phyloP scores from a whole-genome alignment of 495 filamentous ascomycete species.

The Podospora sp. region DNA sequence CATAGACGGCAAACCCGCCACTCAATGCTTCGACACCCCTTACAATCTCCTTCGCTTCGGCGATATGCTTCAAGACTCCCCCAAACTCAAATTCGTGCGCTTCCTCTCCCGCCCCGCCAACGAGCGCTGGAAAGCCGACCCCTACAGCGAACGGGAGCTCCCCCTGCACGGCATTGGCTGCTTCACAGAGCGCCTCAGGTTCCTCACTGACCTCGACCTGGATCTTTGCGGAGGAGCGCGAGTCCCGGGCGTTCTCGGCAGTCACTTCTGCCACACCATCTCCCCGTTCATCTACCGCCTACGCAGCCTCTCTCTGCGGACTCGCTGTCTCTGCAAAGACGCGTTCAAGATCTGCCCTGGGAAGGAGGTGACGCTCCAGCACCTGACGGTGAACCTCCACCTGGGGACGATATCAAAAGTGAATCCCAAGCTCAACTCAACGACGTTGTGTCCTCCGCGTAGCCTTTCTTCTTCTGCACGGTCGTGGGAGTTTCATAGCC shows the following conservation, averaged over 20 bases:
- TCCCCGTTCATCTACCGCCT: constrained; percentile 20
- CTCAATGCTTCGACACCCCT: constrained; percentile 15
- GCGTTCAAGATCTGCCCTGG: constrained; percentile 9
- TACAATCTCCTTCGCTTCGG: constrained; percentile 23
- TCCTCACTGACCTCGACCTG: constrained; percentile 27
- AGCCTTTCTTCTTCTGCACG: not conserved
- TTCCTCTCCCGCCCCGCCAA: constrained; percentile 22
- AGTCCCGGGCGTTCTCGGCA: not conserved
- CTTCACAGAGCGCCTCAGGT: constrained; percentile 16
- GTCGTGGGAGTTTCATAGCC: constrained; percentile 11
- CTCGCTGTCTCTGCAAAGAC: constrained; percentile 20
- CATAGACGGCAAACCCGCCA: constrained; percentile 18
- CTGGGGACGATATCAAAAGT: constrained; percentile 22
- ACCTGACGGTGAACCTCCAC: constrained; percentile 23
- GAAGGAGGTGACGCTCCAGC: constrained; percentile 8
- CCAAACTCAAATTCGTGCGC: constrained; percentile 20
- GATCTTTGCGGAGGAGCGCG: constrained; percentile 24
- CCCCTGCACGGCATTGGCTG: constrained; percentile 18
- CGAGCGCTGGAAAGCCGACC: constrained; percentile 22
- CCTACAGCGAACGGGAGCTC: constrained; percentile 16
- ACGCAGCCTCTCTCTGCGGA: constrained; percentile 9
- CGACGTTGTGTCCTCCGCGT: not conserved
- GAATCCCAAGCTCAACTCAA: constrained; percentile 32
- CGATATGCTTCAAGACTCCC: constrained; percentile 19
- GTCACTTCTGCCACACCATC: constrained; percentile 26